These are phyloP conservation scores for Blepharisma stoltei DNA, from an alignment of 73 alveolate species.

Conservation along the genomic window DNA sequence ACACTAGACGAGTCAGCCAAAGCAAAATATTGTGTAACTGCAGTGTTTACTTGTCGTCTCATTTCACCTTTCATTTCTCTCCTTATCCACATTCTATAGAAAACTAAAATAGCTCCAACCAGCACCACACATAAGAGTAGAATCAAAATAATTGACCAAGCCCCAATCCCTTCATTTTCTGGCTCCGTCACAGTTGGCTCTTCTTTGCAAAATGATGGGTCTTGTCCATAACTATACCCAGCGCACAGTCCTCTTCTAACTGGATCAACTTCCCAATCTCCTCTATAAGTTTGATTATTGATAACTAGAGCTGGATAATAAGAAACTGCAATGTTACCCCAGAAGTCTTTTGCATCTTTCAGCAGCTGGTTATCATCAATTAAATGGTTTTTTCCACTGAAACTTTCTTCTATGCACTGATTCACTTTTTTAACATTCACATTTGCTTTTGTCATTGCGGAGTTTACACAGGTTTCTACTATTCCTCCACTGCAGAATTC, in stretches of 20 bases:
- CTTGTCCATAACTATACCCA: neutral
- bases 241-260: neutral
- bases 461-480: neutral
- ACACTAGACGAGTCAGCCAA: too few relatives aligned
- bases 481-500: neutral
- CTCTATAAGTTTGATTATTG: conserved; percentile 3
- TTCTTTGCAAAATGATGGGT: neutral
- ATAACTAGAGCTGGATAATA: neutral
- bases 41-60: conserved; percentile 5
- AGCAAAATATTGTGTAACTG: conserved; percentile 15
- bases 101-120: neutral
- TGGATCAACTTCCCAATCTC: conserved; percentile 15
- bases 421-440: neutral
- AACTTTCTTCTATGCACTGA: neutral
- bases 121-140: neutral
- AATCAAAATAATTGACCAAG: neutral
- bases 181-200: neutral
- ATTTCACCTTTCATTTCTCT: neutral
- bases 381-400: neutral
- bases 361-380: conserved; percentile 1
- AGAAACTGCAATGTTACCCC: neutral
- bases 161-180: neutral
- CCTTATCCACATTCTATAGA: neutral
- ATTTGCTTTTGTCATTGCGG: neutral
- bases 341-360: neutral